Conservation (phyloP, 768 basidiomycete species). For the Suillus fuscotomentosus region DNA sequence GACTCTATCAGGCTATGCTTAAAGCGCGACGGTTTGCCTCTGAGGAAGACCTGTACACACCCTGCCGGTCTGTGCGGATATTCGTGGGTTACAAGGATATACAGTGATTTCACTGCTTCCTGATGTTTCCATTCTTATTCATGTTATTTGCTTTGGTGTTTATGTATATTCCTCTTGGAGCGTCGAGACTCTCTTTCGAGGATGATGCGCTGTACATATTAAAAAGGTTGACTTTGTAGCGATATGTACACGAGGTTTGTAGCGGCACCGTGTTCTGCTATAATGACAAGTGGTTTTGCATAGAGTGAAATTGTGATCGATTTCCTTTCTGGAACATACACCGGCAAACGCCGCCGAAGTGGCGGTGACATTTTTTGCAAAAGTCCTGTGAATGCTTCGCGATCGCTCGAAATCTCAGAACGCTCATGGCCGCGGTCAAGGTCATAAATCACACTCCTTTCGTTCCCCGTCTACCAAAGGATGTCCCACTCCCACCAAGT, state of each 20-base stretch:
- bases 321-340: background rate
- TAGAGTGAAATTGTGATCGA: background rate
- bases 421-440: constrained; percentile 15
- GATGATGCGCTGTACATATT: background rate
- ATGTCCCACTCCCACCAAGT: constrained; percentile 32
- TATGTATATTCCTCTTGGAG: background rate
- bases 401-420: constrained; percentile 3
- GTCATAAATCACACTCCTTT: constrained; percentile 16
- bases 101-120: background rate
- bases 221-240: background rate
- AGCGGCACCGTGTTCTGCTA: background rate
- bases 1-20: constrained; percentile 58
- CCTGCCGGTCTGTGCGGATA: constrained; percentile 59
- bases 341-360: constrained; percentile 12
- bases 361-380: constrained; percentile 12
- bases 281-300: background rate
- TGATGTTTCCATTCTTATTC: background rate
- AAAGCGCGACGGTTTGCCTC: constrained; percentile 54
- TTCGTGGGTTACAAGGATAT: constrained; percentile 56
- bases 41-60: constrained; percentile 49
- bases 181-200: background rate
- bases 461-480: constrained; percentile 35
- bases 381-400: constrained; percentile 4
- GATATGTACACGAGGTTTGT: constrained; percentile 5
- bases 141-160: background rate